Evolutionary conservation across 352 stramenopile species (phyloP), one percentile per base, ranked within the genome.

Genomic region (Globisporangium nodosum): DNA sequence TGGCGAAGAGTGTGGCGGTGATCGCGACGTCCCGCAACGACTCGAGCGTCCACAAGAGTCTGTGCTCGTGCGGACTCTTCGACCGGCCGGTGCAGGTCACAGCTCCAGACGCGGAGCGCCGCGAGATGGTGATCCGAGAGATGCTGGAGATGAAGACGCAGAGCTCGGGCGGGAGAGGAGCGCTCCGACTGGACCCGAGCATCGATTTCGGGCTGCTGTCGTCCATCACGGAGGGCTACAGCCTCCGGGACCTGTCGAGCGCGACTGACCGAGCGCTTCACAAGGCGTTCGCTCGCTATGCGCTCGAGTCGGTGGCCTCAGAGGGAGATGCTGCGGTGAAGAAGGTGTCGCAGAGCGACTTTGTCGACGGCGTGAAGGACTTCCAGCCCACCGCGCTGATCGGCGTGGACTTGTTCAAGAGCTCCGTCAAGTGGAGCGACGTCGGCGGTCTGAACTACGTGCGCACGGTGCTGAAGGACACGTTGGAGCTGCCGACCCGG

Each of bases 381-480:
- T 96, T 96, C 60, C 85, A 91, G 54, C 81, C 88, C 0, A 90
- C 87, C 16, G 81, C 86, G 27, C 64, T 95, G 12, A 76, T 91
- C 16, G 83, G 83, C 31, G 85, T 92, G 0, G 77, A 91, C 64
- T 69, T 94, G 3, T 92, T 92, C 63, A 90, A 92, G 64, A 94
- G 84, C 57, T 76, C 65, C n/a, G 71, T 95, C 30, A 80, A 90
- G 57, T 97, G 90, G 90, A 78, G 64, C 43, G 87, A 96, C 42
- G 85, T 97, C 16, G 90, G 90, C 31, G 90, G 88, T 15, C 71
- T 97, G 7, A 65, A 78, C 24, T 65, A 69, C 0, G 87, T 96
- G 37, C 85, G 87, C 31, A 85, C 83, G n/a, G 76, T 90, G 35
- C 73, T 97, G 21, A 94, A 94, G 52, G 88, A 97, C 40, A 96